Evolutionary conservation across 805 yeast genomes (phyloP).

Genomic region (Candida montana): DNA sequence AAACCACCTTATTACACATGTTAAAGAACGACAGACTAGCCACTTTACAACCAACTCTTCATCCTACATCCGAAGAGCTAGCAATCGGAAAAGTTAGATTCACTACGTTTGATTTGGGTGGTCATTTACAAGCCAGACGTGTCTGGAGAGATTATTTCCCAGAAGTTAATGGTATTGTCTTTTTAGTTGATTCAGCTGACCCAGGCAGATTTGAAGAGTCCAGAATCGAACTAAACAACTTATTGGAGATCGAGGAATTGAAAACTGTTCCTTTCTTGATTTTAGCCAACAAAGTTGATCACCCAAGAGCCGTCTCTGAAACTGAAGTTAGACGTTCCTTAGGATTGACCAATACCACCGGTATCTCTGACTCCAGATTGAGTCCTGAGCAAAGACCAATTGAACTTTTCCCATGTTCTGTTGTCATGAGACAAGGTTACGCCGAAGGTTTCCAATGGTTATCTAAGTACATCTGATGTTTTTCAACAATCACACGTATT

Average conservation of each 20-base stretch:
- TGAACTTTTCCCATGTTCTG: conserved; percentile 96
- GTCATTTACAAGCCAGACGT: conserved; percentile 98
- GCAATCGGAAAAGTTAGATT: conserved; percentile 95
- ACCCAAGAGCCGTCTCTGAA: conserved; percentile 90
- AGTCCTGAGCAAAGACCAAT: conserved; percentile 75
- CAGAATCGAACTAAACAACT: conserved; percentile 88
- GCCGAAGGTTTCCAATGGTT: conserved; percentile 99
- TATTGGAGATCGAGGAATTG: conserved; percentile 90
- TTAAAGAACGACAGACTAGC: conserved; percentile 94
- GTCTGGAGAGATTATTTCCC: conserved; percentile 99
- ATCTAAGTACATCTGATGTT: conserved; percentile 79
- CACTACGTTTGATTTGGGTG: conserved; percentile 98
- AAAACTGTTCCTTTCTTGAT: conserved; percentile 85
- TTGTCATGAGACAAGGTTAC: conserved; percentile 97
- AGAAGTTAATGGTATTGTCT: conserved; percentile 96
- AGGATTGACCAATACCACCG: conserved; percentile 85
- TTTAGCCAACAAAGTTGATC: conserved; percentile 95
- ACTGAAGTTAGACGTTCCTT: conserved; percentile 87
- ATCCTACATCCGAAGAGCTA: conserved; percentile 97
- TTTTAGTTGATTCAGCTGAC: conserved; percentile 95
- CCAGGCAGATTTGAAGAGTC: conserved; percentile 93
- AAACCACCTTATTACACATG: conserved; percentile 85
- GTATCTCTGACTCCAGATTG: conserved; percentile 59
- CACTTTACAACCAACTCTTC: conserved; percentile 94
- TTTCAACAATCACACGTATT: background rate